phyloP scores from a whole-genome alignment of 257 asterid genomes.

The Apocynum venetum region DNA sequence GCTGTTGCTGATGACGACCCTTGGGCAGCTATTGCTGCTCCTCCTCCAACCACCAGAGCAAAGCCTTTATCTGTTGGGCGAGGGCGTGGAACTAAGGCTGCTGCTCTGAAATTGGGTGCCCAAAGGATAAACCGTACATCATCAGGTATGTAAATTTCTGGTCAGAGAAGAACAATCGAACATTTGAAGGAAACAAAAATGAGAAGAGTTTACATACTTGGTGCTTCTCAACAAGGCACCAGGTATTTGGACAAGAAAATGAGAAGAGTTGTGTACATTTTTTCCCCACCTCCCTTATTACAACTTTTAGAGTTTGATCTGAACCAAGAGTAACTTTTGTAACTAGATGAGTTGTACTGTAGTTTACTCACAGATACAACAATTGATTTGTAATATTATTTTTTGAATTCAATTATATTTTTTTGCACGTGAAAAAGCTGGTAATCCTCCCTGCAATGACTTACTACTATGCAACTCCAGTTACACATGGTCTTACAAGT shows the following conservation, averaged over 20 bases:
- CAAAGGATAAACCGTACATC: conserved; percentile 85
- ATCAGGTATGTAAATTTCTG: conserved; percentile 50
- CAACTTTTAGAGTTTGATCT: conserved; percentile 14
- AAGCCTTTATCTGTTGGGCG: conserved; percentile 62
- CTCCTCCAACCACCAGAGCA: conserved; percentile 63
- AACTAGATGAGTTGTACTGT: conserved; percentile 9
- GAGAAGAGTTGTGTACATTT: conserved; percentile 35
- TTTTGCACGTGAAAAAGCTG: background rate
- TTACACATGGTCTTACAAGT: no score
- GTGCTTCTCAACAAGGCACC: background rate
- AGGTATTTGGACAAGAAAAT: background rate
- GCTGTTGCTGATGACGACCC: conserved; percentile 58
- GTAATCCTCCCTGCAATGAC: conserved; percentile 1
- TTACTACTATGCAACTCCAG: no score
- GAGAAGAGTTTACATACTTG: conserved; percentile 15
- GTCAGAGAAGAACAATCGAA: conserved; percentile 10
- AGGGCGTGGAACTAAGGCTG: conserved; percentile 60
- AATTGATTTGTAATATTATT: conserved; percentile 25
- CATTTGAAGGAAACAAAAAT: background rate
- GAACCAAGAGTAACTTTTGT: conserved; percentile 11
- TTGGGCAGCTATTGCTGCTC: conserved; percentile 90
- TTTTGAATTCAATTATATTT: conserved; percentile 15
- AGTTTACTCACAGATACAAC: background rate
- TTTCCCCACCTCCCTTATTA: conserved; percentile 9
- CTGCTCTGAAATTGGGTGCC: conserved; percentile 79